Evolutionary conservation across 2,329 filamentous ascomycete genomes (phyloP).

Genomic region (Albifimbria verrucaria): DNA sequence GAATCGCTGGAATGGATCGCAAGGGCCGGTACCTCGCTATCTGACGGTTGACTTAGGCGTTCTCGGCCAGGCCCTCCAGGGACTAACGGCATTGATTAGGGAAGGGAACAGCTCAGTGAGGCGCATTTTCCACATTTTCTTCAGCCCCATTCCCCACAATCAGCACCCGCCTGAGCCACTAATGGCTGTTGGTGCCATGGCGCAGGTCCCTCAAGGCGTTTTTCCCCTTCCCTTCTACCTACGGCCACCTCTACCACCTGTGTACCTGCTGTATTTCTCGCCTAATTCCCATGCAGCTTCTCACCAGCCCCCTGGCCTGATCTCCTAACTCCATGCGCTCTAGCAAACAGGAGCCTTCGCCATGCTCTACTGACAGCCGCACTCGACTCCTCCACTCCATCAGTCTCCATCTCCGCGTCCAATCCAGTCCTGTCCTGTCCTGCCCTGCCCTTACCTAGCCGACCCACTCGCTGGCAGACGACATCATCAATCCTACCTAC

Average conservation of each 20-base stretch:
- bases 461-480: too few species aligned
- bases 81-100: not conserved
- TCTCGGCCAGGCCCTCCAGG: not conserved
- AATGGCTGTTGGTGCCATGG: not conserved
- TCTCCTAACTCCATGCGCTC: too few species aligned
- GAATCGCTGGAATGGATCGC: not conserved
- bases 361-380: too few species aligned
- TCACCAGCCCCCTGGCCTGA: too few species aligned
- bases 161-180: slow-evolving; percentile 2
- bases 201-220: not conserved
- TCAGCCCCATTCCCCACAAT: slow-evolving; percentile 4
- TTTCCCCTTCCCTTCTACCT: not conserved
- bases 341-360: too few species aligned
- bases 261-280: too few species aligned
- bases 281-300: too few species aligned
- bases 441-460: too few species aligned
- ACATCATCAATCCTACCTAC: too few species aligned
- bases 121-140: slow-evolving; percentile 1
- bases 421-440: too few species aligned
- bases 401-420: too few species aligned
- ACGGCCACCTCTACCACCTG: not conserved
- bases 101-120: not conserved
- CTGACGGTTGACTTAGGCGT: not conserved
- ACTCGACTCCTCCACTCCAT: too few species aligned
- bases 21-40: slow-evolving; percentile 1